These are phyloP conservation scores for Hypoxylon sp. DNA, from an alignment of 2,329 filamentous ascomycete genomes.

Conservation along the genomic window DNA sequence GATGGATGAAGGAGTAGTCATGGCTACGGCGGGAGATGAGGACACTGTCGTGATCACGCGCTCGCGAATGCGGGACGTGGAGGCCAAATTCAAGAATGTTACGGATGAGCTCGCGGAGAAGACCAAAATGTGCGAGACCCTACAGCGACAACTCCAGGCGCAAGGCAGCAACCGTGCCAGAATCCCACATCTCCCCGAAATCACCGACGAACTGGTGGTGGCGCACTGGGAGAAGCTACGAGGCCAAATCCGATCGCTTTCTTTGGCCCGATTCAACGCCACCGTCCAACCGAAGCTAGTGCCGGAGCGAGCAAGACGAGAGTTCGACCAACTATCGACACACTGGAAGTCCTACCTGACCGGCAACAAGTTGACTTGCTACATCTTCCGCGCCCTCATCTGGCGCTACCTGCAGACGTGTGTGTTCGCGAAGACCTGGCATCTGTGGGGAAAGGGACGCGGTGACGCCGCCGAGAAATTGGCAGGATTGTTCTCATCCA, in stretches of 20 bases:
- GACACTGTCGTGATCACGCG: slow-evolving; percentile 43
- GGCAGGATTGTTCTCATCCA: slow-evolving; percentile 30
- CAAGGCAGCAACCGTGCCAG: slow-evolving; percentile 2
- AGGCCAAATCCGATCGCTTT: slow-evolving; percentile 43
- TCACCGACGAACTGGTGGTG: slow-evolving; percentile 44
- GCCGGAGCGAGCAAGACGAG: slow-evolving; percentile 38
- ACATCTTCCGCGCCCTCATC: slow-evolving; percentile 52
- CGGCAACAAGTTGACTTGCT: slow-evolving; percentile 41
- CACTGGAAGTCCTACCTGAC: slow-evolving; percentile 51
- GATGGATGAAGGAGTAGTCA: background rate
- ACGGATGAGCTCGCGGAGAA: slow-evolving; percentile 41
- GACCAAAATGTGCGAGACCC: slow-evolving; percentile 39
- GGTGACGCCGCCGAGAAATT: slow-evolving; percentile 39
- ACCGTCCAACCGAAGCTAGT: slow-evolving; percentile 32
- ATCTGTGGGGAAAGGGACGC: slow-evolving; percentile 48
- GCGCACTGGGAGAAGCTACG: slow-evolving; percentile 47
- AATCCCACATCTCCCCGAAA: slow-evolving; percentile 5
- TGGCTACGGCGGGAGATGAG: slow-evolving; percentile 1
- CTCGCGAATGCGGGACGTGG: slow-evolving; percentile 39
- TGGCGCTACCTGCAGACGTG: slow-evolving; percentile 52
- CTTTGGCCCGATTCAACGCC: slow-evolving; percentile 46
- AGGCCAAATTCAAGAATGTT: slow-evolving; percentile 38
- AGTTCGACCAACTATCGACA: slow-evolving; percentile 48
- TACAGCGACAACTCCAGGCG: slow-evolving; percentile 38
- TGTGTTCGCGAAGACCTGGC: slow-evolving; percentile 46